Percentiles rank a stretch among this genome's conserved stretches.
Evolutionary conservation across 2,329 filamentous ascomycete genomes (phyloP).

Genomic region (Monascus ruber): DNA sequence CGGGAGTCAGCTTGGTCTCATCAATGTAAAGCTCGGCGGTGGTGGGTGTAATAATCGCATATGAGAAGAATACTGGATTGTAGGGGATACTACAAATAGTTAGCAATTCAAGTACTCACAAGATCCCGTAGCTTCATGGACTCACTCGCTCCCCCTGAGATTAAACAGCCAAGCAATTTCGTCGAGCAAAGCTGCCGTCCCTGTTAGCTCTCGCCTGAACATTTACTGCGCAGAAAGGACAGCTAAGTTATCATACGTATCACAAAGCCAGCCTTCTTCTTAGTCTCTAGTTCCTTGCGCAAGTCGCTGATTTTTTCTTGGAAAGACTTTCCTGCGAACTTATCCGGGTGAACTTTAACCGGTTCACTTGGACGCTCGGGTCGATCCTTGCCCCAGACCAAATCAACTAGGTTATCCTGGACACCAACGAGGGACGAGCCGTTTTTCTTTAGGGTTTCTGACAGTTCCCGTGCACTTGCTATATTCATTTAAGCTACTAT

Average conservation of each 20-base stretch:
- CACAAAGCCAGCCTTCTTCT: constrained; percentile 74
- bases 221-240: neutral
- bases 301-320: constrained; percentile 74
- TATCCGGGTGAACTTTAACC: constrained; percentile 57
- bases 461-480: constrained; percentile 61
- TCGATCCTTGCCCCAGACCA: constrained; percentile 68
- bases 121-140: neutral
- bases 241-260: constrained; percentile 43
- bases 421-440: constrained; percentile 66
- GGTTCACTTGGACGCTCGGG: constrained; percentile 65
- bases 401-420: constrained; percentile 74
- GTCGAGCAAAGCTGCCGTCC: constrained; percentile 63
- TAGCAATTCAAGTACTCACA: constrained; percentile 2
- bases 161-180: constrained; percentile 99
- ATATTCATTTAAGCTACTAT: constrained; percentile 4
- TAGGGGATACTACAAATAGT: constrained; percentile 59
- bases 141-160: constrained; percentile 72
- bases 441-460: constrained; percentile 76
- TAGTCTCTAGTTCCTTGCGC: constrained; percentile 84
- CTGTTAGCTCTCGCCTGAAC: neutral
- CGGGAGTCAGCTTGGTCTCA: constrained; percentile 59
- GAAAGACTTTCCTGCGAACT: constrained; percentile 73
- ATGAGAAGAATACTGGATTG: constrained; percentile 98
- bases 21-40: constrained; percentile 76
- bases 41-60: constrained; percentile 71